Percentiles rank a stretch among this genome's conserved stretches.
Conservation (phyloP, 2,329 filamentous ascomycete genomes). For the Trichoderma koningiopsis region DNA sequence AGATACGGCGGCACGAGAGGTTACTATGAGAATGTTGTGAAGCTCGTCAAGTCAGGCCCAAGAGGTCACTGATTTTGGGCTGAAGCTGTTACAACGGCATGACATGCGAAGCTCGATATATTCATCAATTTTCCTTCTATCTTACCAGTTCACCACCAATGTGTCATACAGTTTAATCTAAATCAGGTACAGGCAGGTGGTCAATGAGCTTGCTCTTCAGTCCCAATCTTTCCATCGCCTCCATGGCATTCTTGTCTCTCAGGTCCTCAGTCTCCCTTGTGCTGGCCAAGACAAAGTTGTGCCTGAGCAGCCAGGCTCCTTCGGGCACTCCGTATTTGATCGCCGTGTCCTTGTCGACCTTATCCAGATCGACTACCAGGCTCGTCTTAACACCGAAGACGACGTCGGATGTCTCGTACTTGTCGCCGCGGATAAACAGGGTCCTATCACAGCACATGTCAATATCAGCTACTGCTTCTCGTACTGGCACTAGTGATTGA, state of each 20-base stretch:
- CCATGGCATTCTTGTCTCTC: constrained; percentile 63
- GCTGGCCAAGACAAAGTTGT: constrained; percentile 70
- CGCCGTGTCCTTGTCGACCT: constrained; percentile 53
- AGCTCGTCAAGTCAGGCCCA: constrained; percentile 56
- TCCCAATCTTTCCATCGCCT: constrained; percentile 68
- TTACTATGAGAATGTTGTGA: constrained; percentile 61
- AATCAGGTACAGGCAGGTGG: constrained; percentile 73
- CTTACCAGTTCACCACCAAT: neutral
- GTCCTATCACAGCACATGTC: constrained; percentile 51
- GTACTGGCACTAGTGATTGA: neutral
- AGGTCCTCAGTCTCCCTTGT: constrained; percentile 62
- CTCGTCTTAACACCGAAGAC: constrained; percentile 87
- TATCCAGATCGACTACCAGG: constrained; percentile 65
- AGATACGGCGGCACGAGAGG: constrained; percentile 59
- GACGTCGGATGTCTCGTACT: constrained; percentile 80
- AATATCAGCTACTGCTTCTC: constrained; percentile 1
- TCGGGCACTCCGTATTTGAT: constrained; percentile 64
- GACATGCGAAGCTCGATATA: neutral
- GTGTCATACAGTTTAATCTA: constrained; percentile 40
- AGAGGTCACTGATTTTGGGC: constrained; percentile 43
- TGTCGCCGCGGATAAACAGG: constrained; percentile 74
- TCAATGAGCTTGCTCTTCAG: constrained; percentile 72
- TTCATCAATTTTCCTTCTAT: neutral
- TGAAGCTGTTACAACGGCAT: neutral
- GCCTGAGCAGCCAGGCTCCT: constrained; percentile 64